Percentiles rank a stretch among this genome's conserved stretches.
Evolutionary conservation across 2,329 filamentous ascomycete genomes (phyloP).

Genomic region (Diplodia corticola): DNA sequence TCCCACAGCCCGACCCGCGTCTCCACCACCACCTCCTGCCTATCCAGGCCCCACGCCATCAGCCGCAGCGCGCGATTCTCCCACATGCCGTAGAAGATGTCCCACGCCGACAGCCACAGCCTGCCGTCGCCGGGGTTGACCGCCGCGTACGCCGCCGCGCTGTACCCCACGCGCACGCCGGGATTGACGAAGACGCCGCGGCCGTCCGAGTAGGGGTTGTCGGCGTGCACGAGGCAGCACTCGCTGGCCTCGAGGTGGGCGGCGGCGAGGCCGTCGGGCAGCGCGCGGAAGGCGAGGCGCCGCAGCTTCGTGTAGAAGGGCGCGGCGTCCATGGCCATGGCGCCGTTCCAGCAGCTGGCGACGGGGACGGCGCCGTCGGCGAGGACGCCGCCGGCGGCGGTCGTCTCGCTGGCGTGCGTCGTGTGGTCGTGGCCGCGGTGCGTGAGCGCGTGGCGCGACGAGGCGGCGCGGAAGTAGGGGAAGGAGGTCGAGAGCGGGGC

Average conservation of each 20-base stretch:
- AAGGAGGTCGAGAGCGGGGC: conserved; percentile 56
- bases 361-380: conserved; percentile 54
- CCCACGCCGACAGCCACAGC: conserved; percentile 25
- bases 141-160: conserved; percentile 34
- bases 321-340: conserved; percentile 56
- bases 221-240: conserved; percentile 74
- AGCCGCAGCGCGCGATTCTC: conserved; percentile 25
- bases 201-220: conserved; percentile 59
- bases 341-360: conserved; percentile 68
- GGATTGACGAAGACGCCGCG: conserved; percentile 69
- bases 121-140: conserved; percentile 24
- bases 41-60: conserved; percentile 12
- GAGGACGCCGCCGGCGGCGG: neutral
- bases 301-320: conserved; percentile 50
- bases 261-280: conserved; percentile 60
- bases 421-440: conserved; percentile 46
- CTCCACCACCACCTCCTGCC: conserved; percentile 4
- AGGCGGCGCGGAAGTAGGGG: conserved; percentile 58
- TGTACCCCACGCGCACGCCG: conserved; percentile 67
- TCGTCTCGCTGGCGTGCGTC: no score
- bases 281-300: conserved; percentile 58
- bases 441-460: conserved; percentile 57
- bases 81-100: conserved; percentile 29
- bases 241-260: conserved; percentile 73
- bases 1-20: conserved; percentile 23